Percentiles rank a stretch among this genome's conserved stretches.
Conservation (phyloP, 345 rosid genomes). For the Jatropha curcas region DNA sequence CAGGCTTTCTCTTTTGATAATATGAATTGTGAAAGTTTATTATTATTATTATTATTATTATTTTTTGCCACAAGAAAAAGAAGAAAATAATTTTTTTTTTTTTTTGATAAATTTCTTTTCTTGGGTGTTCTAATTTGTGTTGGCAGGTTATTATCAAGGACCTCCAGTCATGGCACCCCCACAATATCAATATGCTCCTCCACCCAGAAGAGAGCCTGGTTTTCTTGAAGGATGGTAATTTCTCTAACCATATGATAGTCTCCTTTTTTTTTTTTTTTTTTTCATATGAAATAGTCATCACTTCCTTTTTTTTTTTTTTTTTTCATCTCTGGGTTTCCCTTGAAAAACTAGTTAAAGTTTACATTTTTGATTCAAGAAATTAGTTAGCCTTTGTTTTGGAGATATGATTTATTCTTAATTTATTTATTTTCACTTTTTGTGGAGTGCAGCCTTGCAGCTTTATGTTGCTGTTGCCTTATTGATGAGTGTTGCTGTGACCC, state of each 20-base stretch:
- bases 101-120: too few species aligned
- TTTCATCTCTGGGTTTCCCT: neutral
- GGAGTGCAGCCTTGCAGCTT: slow-evolving; percentile 54
- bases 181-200: slow-evolving; percentile 35
- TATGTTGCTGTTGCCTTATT: slow-evolving; percentile 69
- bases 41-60: too few species aligned
- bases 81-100: too few species aligned
- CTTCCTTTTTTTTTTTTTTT: too few species aligned
- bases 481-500: slow-evolving; percentile 84
- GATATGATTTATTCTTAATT: neutral
- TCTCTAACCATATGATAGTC: neutral
- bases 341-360: neutral
- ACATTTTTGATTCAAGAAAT: neutral
- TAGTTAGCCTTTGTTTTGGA: neutral
- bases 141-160: slow-evolving; percentile 50
- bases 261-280: too few species aligned
- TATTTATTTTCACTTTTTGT: neutral
- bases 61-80: too few species aligned
- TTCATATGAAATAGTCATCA: too few species aligned
- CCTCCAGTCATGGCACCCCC: slow-evolving; percentile 54
- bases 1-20: neutral
- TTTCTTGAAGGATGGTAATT: slow-evolving; percentile 52
- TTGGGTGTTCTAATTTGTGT: neutral
- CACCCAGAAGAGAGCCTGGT: slow-evolving; percentile 34
- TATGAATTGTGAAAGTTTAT: too few species aligned